Evolutionary conservation across 495 filamentous ascomycete genomes (phyloP).

Genomic region (Xylaria castorea): DNA sequence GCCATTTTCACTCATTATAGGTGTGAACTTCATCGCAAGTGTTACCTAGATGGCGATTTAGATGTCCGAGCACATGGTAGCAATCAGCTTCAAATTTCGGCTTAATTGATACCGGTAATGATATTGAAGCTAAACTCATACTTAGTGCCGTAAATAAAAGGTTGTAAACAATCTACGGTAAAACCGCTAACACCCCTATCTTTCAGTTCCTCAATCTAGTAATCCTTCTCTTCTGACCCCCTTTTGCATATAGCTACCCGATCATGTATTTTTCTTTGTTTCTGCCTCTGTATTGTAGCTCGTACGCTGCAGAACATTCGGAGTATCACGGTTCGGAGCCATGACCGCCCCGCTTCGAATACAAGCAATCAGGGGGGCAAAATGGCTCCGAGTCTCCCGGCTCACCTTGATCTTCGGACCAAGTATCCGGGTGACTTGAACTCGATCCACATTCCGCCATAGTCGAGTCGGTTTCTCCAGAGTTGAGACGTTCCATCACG

Average conservation of each 20-base stretch:
- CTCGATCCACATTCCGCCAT: neutral
- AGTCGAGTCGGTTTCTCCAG: neutral
- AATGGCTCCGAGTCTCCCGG: conserved; percentile 41
- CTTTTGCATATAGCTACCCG: neutral
- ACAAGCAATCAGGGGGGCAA: conserved; percentile 27
- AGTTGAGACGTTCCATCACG: neutral
- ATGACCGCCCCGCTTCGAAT: neutral
- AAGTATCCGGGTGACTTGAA: conserved; percentile 36
- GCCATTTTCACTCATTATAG: neutral
- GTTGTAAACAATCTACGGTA: neutral
- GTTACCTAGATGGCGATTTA: neutral
- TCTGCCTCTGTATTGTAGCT: neutral
- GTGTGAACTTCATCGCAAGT: neutral
- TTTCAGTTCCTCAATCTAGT: neutral
- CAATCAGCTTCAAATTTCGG: neutral
- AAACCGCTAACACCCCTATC: neutral
- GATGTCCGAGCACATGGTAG: neutral
- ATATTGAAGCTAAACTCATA: conserved; percentile 6
- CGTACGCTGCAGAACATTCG: neutral
- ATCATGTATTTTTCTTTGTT: neutral
- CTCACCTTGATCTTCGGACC: conserved; percentile 35
- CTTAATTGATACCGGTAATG: neutral
- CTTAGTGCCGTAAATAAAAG: neutral
- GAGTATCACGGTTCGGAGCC: neutral
- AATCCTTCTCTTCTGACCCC: neutral